Percentiles rank a stretch among this genome's conserved stretches.
phyloP scores from a whole-genome alignment of 768 basidiomycete genomes.

The Chalciporus sphaerocephalus region DNA sequence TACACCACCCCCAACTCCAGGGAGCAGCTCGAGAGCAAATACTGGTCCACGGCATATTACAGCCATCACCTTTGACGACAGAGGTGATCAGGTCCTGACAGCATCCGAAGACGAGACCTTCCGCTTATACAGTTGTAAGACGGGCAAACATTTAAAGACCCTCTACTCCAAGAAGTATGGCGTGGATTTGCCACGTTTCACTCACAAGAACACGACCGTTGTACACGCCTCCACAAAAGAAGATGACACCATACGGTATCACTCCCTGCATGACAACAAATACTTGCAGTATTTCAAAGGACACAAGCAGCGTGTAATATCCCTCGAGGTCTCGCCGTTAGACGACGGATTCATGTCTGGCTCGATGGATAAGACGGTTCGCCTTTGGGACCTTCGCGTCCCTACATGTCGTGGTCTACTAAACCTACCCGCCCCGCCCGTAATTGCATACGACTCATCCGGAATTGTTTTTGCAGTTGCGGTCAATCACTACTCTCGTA shows the following conservation, averaged over 20 bases:
- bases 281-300: slow-evolving; percentile 95
- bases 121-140: slow-evolving; percentile 81
- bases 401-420: slow-evolving; percentile 75
- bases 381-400: slow-evolving; percentile 90
- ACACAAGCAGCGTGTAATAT: slow-evolving; percentile 84
- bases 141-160: slow-evolving; percentile 78
- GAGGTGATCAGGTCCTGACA: slow-evolving; percentile 82
- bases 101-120: slow-evolving; percentile 92
- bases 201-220: slow-evolving; percentile 82
- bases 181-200: slow-evolving; percentile 89
- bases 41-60: slow-evolving; percentile 72
- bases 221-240: slow-evolving; percentile 92
- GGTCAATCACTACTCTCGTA: slow-evolving; percentile 76
- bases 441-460: slow-evolving; percentile 79
- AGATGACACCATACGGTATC: slow-evolving; percentile 92
- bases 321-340: slow-evolving; percentile 85
- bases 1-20: slow-evolving; percentile 44
- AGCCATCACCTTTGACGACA: slow-evolving; percentile 86
- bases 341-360: slow-evolving; percentile 97
- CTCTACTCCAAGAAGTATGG: slow-evolving; percentile 96
- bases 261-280: slow-evolving; percentile 93
- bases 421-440: slow-evolving; percentile 66
- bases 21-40: slow-evolving; percentile 33
- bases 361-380: slow-evolving; percentile 89
- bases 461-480: slow-evolving; percentile 85